A percentile compares a stretch with the other conserved stretches of the same genome.
phyloP scores from a whole-genome alignment of 768 basidiomycete genomes.

The Solioccasus polychromus region DNA sequence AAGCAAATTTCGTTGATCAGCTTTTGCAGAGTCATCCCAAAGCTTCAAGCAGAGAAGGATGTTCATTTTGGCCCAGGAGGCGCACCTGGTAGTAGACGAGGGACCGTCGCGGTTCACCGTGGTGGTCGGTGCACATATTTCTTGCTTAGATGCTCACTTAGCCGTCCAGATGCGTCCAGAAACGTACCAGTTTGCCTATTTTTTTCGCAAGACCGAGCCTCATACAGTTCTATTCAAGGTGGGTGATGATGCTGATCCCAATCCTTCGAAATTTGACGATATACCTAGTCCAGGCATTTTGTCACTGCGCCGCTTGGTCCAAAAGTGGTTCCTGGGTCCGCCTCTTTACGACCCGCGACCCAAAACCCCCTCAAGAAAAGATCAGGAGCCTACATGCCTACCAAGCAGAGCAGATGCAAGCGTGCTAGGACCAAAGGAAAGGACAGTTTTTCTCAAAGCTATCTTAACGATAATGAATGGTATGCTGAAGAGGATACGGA shows the following conservation, averaged over 20 bases:
- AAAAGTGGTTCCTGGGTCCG: constrained; percentile 19
- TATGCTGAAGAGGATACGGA: constrained; percentile 14
- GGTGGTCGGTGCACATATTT: constrained; percentile 51
- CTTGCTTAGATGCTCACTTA: constrained; percentile 3
- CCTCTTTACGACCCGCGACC: not conserved
- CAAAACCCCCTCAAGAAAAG: constrained; percentile 17
- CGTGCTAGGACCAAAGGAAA: constrained; percentile 42
- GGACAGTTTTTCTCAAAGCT: constrained; percentile 24
- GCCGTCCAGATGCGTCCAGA: constrained; percentile 42
- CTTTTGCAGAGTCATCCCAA: constrained; percentile 56
- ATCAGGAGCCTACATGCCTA: constrained; percentile 12
- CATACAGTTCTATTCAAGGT: constrained; percentile 85
- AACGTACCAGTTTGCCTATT: constrained; percentile 88
- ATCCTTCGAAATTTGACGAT: not conserved
- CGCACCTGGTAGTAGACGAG: constrained; percentile 52
- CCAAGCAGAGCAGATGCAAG: constrained; percentile 22
- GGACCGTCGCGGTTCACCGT: constrained; percentile 78
- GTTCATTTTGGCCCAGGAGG: constrained; percentile 39
- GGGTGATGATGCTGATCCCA: not conserved
- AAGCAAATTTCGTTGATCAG: not conserved
- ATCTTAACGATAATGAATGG: constrained; percentile 26
- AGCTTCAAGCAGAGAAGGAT: constrained; percentile 59
- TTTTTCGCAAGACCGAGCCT: constrained; percentile 77
- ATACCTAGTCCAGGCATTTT: constrained; percentile 41
- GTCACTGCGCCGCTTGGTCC: constrained; percentile 28